phyloP scores from a whole-genome alignment of 768 basidiomycete genomes.

The Coprinopsis marcescibilis region DNA sequence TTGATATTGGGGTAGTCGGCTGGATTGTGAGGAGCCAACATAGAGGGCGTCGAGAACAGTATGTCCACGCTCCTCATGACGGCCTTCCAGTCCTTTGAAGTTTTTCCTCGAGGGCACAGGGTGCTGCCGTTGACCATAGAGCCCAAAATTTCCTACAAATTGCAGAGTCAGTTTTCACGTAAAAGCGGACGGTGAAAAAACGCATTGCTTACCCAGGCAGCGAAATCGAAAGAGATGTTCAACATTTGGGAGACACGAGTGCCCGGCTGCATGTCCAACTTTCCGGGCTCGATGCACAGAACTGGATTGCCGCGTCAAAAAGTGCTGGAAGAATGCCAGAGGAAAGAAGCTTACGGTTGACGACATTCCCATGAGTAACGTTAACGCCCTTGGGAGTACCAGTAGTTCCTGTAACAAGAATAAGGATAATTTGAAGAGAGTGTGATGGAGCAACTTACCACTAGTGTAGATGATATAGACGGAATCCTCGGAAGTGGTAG shows the following conservation, averaged over 20 bases:
- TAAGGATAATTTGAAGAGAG: not conserved
- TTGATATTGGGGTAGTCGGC: conserved; percentile 50
- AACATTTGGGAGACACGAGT: conserved; percentile 52
- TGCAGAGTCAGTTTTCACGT: conserved; percentile 24
- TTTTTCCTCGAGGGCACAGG: conserved; percentile 47
- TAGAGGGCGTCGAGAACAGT: conserved; percentile 52
- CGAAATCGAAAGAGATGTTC: conserved; percentile 65
- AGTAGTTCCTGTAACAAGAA: conserved; percentile 36
- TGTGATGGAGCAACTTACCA: conserved; percentile 29
- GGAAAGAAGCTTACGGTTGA: conserved; percentile 39
- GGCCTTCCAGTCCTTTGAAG: conserved; percentile 45
- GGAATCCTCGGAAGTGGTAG: conserved; percentile 34
- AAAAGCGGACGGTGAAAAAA: conserved; percentile 1
- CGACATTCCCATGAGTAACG: conserved; percentile 54
- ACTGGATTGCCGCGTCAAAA: conserved; percentile 26
- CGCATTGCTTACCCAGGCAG: conserved; percentile 41
- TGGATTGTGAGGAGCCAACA: conserved; percentile 45
- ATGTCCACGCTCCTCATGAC: conserved; percentile 49
- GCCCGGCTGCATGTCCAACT: conserved; percentile 52
- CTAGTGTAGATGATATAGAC: conserved; percentile 61
- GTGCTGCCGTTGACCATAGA: conserved; percentile 49
- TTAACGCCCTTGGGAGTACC: conserved; percentile 57
- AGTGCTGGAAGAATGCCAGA: conserved; percentile 5
- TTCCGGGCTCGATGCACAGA: conserved; percentile 43
- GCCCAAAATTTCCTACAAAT: conserved; percentile 49